These are phyloP conservation scores for Dipodascus geniculatus DNA, from an alignment of 805 yeast species.

Conservation along the genomic window DNA sequence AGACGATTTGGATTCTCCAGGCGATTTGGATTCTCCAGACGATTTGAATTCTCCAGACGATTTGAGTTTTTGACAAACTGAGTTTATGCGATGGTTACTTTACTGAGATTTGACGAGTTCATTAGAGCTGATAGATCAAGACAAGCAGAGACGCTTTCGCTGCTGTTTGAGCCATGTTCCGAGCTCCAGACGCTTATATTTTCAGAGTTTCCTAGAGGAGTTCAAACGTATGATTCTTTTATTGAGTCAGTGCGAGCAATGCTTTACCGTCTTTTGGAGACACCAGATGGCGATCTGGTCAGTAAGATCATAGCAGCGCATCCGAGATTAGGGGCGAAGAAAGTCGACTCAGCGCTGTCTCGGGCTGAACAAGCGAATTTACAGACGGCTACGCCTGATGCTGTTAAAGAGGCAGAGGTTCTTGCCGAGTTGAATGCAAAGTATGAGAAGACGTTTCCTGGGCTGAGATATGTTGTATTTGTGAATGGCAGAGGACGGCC, in stretches of 20 bases:
- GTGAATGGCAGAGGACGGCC: constrained; percentile 72
- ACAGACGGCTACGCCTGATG: constrained; percentile 31
- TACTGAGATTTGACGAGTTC: not conserved
- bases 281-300: constrained; percentile 17
- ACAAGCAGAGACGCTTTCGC: constrained; percentile 35
- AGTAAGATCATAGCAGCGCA: constrained; percentile 69
- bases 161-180: constrained; percentile 52
- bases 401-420: constrained; percentile 40
- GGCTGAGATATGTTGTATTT: constrained; percentile 76
- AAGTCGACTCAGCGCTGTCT: constrained; percentile 49
- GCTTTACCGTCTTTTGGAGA: constrained; percentile 26
- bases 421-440: constrained; percentile 42
- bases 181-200: constrained; percentile 29
- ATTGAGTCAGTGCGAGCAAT: constrained; percentile 35
- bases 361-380: constrained; percentile 59
- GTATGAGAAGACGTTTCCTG: constrained; percentile 56
- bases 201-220: constrained; percentile 12
- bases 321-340: constrained; percentile 68
- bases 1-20: too few species aligned
- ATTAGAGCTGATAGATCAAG: constrained; percentile 9
- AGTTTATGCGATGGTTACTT: not conserved
- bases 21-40: too few species aligned
- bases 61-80: too few species aligned
- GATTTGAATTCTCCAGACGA: too few species aligned
- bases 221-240: constrained; percentile 24